Evolutionary conservation across 179 eudicot species (phyloP).

Genomic region (Vitellaria paradoxa): DNA sequence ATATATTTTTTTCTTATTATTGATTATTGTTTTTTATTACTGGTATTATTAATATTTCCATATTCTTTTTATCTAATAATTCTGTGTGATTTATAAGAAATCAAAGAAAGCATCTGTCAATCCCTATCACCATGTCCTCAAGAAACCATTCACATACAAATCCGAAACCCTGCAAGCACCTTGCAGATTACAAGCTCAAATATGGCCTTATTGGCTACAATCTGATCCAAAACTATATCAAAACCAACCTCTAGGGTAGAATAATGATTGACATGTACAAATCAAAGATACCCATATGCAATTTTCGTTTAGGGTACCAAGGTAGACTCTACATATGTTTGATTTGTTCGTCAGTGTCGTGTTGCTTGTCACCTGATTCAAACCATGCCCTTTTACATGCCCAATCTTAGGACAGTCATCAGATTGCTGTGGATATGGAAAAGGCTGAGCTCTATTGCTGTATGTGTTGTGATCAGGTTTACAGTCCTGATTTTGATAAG

Average conservation of each 20-base stretch:
- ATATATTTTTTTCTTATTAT: not conserved
- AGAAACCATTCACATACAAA: conserved; percentile 16
- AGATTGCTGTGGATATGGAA: conserved; percentile 36
- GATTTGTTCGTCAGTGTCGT: conserved; percentile 55
- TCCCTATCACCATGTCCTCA: conserved; percentile 13
- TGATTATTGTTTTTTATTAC: not conserved
- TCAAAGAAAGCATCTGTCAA: conserved; percentile 1
- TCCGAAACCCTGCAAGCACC: conserved; percentile 59
- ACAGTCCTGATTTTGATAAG: conserved; percentile 43
- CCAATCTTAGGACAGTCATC: conserved; percentile 35
- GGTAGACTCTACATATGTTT: conserved; percentile 62
- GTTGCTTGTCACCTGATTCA: conserved; percentile 36
- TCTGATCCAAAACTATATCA: conserved; percentile 37
- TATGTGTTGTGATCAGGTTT: conserved; percentile 42
- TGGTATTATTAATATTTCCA: not conserved
- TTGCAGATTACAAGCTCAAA: conserved; percentile 49
- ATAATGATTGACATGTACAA: conserved; percentile 18
- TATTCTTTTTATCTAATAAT: not conserved
- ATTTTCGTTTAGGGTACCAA: conserved; percentile 40
- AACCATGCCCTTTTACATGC: conserved; percentile 54
- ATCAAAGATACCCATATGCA: conserved; percentile 44
- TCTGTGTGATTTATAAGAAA: conserved; percentile 6
- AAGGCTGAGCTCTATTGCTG: conserved; percentile 38
- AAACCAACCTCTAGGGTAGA: conserved; percentile 30
- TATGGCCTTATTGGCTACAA: conserved; percentile 45